A percentile compares a stretch with the other conserved stretches of the same genome.
These are phyloP conservation scores for Neolentinus lepideus DNA, from an alignment of 1,284 basidiomycete genomes.

Conservation along the genomic window DNA sequence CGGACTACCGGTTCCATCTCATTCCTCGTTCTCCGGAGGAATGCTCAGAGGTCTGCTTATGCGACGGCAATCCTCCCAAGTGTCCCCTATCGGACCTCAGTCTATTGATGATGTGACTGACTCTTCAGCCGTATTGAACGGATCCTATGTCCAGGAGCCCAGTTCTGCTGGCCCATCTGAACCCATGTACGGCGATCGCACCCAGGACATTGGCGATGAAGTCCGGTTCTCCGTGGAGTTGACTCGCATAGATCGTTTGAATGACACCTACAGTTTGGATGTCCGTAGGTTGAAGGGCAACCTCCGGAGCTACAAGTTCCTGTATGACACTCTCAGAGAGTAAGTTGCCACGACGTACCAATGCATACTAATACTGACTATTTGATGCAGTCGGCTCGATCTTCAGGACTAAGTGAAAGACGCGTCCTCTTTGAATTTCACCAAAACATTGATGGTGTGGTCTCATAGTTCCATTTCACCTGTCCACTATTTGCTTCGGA, in stretches of 20 bases:
- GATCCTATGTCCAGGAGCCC: constrained; percentile 17
- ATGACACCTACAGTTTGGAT: constrained; percentile 84
- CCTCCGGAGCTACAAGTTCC: constrained; percentile 87
- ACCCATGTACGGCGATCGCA: constrained; percentile 70
- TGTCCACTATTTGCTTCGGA: background rate
- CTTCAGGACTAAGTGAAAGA: background rate
- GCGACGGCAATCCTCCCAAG: constrained; percentile 82
- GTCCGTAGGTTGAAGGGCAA: constrained; percentile 90
- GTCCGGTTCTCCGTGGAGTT: constrained; percentile 90
- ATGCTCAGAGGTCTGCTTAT: constrained; percentile 83
- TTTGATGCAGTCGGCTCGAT: background rate
- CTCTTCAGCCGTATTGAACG: background rate
- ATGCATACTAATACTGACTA: constrained; percentile 2
- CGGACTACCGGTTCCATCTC: constrained; percentile 73
- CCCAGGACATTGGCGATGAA: constrained; percentile 85
- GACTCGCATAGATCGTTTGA: constrained; percentile 80
- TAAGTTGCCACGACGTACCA: constrained; percentile 35
- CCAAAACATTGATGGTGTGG: background rate
- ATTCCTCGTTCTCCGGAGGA: constrained; percentile 57
- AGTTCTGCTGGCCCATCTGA: constrained; percentile 27
- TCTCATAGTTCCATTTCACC: background rate
- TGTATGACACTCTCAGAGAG: constrained; percentile 87
- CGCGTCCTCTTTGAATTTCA: background rate
- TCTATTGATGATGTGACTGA: background rate
- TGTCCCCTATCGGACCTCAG: constrained; percentile 28